Base-by-base conservation (phyloP, 2,329 filamentous ascomycete species). In the Talaromyces funiculosus region DNA sequence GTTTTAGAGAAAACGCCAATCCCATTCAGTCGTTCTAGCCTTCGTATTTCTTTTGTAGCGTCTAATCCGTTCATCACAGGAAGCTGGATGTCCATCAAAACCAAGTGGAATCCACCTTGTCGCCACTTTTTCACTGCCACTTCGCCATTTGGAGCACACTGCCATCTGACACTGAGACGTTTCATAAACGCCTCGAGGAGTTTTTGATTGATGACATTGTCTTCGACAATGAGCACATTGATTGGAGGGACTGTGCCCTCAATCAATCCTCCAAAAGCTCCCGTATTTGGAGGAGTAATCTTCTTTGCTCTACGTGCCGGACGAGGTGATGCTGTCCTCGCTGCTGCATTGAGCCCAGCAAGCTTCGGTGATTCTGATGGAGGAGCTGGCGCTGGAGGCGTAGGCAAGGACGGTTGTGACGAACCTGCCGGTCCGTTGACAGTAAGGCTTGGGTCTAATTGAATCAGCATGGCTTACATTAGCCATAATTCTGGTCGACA, bases 81-180 rank as follows among this genome's bases (percentile, higher is more conserved):
- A 61, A 99, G 82, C 72, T 97, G 94, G 66, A 99, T 97, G 73
- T 99, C 94, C 94, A 99, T 99, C 59, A 99, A 80, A 16, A 99
- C 94, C 65, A 99, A 78, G 77, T 99, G 94, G 71, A 96, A 97
- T 0, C 94, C 94, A 37, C 94, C 94, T 4, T 84, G 83, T 59
- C 90, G 87, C 93, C 94, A 99, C 76, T 96, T 97, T 63, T 85
- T 88, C 29, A 97, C 92, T 1, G 94, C 94, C 65, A 97, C 93
- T 64, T 88, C 86, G 24, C 94, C 94, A 72, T 97, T 96, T 82
- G 95, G 91, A 38, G 94, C 94, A n/a, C 91, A 95, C 75, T 94
- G 89, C 92, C 93, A 97, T 35, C 94, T 86, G 6, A 99, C 94
- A 71, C 96, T 97, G 54, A 99, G 82, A 53, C 92, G 84, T 77